Conservation (phyloP, 345 rosid genomes). For the Citrus cavaleriei region DNA sequence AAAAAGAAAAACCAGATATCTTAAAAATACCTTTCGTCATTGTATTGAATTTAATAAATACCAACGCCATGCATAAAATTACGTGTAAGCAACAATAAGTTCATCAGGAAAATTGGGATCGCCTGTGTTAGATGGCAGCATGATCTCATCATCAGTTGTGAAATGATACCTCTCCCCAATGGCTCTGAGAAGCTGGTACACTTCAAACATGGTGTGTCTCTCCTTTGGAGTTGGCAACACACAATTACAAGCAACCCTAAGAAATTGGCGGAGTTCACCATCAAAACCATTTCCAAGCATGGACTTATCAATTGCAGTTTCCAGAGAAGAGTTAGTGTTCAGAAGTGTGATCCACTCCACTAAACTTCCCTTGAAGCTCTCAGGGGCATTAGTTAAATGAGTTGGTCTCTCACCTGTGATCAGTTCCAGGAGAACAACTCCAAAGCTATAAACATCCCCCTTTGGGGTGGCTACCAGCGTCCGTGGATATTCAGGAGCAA, state of each 20-base stretch:
- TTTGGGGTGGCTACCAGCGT: slow-evolving; percentile 23
- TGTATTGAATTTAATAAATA: too few relatives aligned
- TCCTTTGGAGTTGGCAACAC: slow-evolving; percentile 17
- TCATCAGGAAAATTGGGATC: slow-evolving; percentile 1
- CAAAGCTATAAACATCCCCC: slow-evolving; percentile 28
- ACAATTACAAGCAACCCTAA: slow-evolving; percentile 18
- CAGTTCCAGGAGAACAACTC: slow-evolving; percentile 28
- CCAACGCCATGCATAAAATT: too few relatives aligned
- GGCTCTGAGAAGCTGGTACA: slow-evolving; percentile 15
- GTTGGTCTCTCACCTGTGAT: slow-evolving; percentile 22
- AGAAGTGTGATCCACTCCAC: slow-evolving; percentile 14
- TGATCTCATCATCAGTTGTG: slow-evolving; percentile 11
- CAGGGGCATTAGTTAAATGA: slow-evolving; percentile 5
- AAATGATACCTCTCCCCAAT: slow-evolving; percentile 17
- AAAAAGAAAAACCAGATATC: too few relatives aligned
- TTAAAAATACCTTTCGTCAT: too few relatives aligned
- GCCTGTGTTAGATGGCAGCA: neutral
- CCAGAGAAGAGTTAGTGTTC: neutral
- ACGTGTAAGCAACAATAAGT: slow-evolving; percentile 8
- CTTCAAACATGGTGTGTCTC: slow-evolving; percentile 26
- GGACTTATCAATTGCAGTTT: slow-evolving; percentile 18
- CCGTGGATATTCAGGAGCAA: slow-evolving; percentile 15
- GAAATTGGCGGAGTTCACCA: slow-evolving; percentile 7
- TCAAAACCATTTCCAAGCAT: slow-evolving; percentile 22
- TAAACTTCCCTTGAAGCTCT: slow-evolving; percentile 8